phyloP scores from a whole-genome alignment of 306 rosid genomes.

The Sicyos edulis region DNA sequence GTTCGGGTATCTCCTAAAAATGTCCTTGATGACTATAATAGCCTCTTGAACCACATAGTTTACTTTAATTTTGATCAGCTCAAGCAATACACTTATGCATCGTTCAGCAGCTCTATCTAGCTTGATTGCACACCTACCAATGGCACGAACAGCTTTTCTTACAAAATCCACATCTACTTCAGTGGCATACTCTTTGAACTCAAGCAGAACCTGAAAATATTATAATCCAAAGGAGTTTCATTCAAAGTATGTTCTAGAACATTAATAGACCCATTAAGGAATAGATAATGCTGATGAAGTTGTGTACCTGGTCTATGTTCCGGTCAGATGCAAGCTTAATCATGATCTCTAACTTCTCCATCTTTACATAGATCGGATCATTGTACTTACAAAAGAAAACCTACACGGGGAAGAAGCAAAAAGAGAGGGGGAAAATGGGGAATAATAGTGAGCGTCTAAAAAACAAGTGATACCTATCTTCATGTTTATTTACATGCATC shows the following conservation, averaged over 20 bases:
- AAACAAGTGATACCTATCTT: background rate
- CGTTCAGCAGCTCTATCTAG: constrained; percentile 99
- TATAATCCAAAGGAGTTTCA: constrained; percentile 20
- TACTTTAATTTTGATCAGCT: constrained; percentile 96
- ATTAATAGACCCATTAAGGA: constrained; percentile 10
- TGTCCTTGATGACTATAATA: constrained; percentile 97
- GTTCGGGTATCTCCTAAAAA: constrained; percentile 97
- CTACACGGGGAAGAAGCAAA: constrained; percentile 31
- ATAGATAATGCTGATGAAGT: constrained; percentile 8
- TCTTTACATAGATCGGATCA: constrained; percentile 96
- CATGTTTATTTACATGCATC: background rate
- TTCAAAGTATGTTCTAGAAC: background rate
- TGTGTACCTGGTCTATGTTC: constrained; percentile 84
- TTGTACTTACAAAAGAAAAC: constrained; percentile 99
- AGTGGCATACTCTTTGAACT: constrained; percentile 96
- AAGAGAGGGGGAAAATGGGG: background rate
- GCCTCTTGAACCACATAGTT: constrained; percentile 99
- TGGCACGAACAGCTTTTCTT: constrained; percentile 96
- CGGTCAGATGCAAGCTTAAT: constrained; percentile 97
- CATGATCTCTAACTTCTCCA: constrained; percentile 98
- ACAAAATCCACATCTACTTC: constrained; percentile 99
- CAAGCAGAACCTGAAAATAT: constrained; percentile 74
- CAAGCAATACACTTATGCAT: constrained; percentile 97
- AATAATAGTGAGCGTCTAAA: background rate
- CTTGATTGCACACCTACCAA: constrained; percentile 99